Conservation (phyloP, 2,329 filamentous ascomycete species). For the Dactylellina drechsleri region DNA sequence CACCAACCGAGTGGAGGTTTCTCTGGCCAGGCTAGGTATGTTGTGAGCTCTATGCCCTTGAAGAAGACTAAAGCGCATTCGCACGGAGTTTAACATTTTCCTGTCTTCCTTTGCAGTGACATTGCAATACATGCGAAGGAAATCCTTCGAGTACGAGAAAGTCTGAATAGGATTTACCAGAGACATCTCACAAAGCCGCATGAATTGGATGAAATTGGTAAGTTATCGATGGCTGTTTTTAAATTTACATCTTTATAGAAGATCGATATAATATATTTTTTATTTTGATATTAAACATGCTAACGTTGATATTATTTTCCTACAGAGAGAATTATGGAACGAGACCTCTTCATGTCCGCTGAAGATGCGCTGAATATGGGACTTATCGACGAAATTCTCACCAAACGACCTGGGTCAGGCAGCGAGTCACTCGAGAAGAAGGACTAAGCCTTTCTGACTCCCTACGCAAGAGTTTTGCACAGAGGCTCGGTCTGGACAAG, state of each 20-base stretch:
- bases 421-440: slow-evolving; percentile 43
- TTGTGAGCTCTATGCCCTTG: background rate
- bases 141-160: slow-evolving; percentile 84
- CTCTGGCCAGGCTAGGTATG: slow-evolving; percentile 69
- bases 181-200: slow-evolving; percentile 83
- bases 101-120: slow-evolving; percentile 64
- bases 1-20: slow-evolving; percentile 82
- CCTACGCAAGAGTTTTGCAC: background rate
- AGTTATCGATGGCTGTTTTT: background rate
- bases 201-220: slow-evolving; percentile 76
- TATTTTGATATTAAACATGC: background rate
- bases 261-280: background rate
- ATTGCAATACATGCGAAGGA: slow-evolving; percentile 98
- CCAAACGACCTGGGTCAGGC: slow-evolving; percentile 66
- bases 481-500: slow-evolving; percentile 5
- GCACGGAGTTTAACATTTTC: slow-evolving; percentile 12
- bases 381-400: slow-evolving; percentile 88
- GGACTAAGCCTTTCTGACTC: slow-evolving; percentile 2
- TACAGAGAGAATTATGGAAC: slow-evolving; percentile 87
- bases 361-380: slow-evolving; percentile 88
- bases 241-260: background rate
- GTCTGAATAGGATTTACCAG: slow-evolving; percentile 90
- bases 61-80: background rate
- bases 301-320: background rate
- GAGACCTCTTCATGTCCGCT: slow-evolving; percentile 92